Conservation (phyloP, 2,329 filamentous ascomycete genomes). For the Fusarium robinianum region DNA sequence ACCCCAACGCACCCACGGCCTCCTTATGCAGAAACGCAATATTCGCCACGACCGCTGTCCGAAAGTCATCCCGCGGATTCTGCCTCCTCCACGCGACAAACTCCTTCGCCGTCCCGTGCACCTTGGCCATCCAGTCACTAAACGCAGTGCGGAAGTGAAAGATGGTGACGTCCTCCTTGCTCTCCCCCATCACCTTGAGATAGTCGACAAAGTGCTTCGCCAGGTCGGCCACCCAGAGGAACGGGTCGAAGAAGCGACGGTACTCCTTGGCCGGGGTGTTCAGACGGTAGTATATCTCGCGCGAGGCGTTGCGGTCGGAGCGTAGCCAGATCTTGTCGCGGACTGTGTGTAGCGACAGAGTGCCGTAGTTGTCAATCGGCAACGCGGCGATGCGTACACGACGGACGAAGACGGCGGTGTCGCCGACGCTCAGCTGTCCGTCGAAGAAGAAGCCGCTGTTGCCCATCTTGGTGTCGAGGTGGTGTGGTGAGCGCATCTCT, state of each 20-base stretch:
- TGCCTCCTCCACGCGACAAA: conserved; percentile 61
- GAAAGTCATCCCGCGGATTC: conserved; percentile 62
- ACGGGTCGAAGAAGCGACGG: conserved; percentile 61
- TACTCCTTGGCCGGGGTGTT: conserved; percentile 63
- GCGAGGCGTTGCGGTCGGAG: conserved; percentile 50
- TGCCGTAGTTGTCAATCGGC: conserved; percentile 69
- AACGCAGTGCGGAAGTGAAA: conserved; percentile 63
- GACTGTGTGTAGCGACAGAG: conserved; percentile 50
- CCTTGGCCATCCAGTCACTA: conserved; percentile 54
- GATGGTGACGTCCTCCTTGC: conserved; percentile 50
- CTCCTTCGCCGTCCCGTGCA: conserved; percentile 46
- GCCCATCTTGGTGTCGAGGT: conserved; percentile 48
- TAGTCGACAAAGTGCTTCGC: conserved; percentile 75
- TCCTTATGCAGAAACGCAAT: conserved; percentile 69
- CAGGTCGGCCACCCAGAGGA: conserved; percentile 72
- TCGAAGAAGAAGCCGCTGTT: conserved; percentile 59
- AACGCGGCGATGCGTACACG: conserved; percentile 60
- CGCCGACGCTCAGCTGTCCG: conserved; percentile 58
- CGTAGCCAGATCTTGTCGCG: conserved; percentile 66
- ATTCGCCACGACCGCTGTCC: conserved; percentile 63
- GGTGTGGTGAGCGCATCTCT: conserved; percentile 61
- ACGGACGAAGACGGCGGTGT: conserved; percentile 54
- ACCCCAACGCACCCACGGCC: conserved; percentile 53
- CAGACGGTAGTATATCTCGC: conserved; percentile 67
- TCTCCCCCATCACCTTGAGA: conserved; percentile 46